phyloP scores from a whole-genome alignment of 371 early-diverging fungal genomes.

The Mucor mucedo region DNA sequence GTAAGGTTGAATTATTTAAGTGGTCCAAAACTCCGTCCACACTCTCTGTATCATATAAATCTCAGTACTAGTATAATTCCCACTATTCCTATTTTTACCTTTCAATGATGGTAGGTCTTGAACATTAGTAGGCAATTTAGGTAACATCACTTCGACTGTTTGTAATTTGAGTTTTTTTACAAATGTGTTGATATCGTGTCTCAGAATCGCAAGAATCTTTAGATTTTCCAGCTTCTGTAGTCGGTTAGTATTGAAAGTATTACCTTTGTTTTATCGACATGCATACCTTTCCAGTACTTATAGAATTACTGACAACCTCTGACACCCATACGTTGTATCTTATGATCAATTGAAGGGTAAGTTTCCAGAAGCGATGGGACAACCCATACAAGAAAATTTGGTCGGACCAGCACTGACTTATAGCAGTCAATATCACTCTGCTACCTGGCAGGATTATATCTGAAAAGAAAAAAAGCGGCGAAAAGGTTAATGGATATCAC shows the following conservation, averaged over 20 bases:
- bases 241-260: not conserved
- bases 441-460: conserved; percentile 46
- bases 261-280: not conserved
- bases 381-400: conserved; percentile 67
- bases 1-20: conserved; percentile 29
- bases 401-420: conserved; percentile 72
- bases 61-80: not conserved
- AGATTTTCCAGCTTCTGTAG: not conserved
- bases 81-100: conserved; percentile 32
- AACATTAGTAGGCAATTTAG: conserved; percentile 41
- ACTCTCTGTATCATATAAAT: conserved; percentile 30
- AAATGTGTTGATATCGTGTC: conserved; percentile 5
- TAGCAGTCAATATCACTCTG: conserved; percentile 55
- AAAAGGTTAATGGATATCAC: too few relatives aligned
- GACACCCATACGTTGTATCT: conserved; percentile 55
- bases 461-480: not conserved
- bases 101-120: conserved; percentile 38
- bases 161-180: conserved; percentile 15
- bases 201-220: conserved; percentile 7
- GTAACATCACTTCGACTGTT: conserved; percentile 29
- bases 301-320: not conserved
- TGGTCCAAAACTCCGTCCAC: conserved; percentile 32
- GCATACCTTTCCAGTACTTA: not conserved
- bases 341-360: conserved; percentile 71
- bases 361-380: conserved; percentile 74